Evolutionary conservation across 192 early-diverging fungal species (phyloP).

Genomic region (Rhizoclosmatium globosum): DNA sequence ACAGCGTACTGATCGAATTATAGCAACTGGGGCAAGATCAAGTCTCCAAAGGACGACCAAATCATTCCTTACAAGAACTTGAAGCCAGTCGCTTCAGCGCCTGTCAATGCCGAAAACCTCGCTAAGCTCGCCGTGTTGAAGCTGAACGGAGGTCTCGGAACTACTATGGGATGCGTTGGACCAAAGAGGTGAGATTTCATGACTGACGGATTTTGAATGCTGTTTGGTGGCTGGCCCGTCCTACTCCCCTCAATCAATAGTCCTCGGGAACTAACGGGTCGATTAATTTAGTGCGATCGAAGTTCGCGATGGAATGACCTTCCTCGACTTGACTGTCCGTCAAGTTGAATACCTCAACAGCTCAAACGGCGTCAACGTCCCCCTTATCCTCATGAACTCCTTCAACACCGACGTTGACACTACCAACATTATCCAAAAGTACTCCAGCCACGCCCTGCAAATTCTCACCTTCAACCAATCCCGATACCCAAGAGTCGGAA

Average conservation of each 20-base stretch:
- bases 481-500: conserved; percentile 90
- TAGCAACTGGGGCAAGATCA: conserved; percentile 95
- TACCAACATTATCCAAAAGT: conserved; percentile 97
- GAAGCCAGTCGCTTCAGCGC: conserved; percentile 45
- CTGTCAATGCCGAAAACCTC: conserved; percentile 66
- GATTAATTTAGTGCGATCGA: conserved; percentile 80
- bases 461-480: conserved; percentile 99
- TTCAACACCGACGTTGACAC: conserved; percentile 99
- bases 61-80: conserved; percentile 85
- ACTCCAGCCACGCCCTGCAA: conserved; percentile 88
- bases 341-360: conserved; percentile 99
- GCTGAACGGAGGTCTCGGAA: conserved; percentile 98
- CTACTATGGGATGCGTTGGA: conserved; percentile 99
- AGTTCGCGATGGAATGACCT: conserved; percentile 98
- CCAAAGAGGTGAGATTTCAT: conserved; percentile 76
- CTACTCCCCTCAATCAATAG: background rate
- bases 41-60: conserved; percentile 85
- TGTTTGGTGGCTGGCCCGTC: background rate
- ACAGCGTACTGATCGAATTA: background rate
- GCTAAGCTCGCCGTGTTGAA: conserved; percentile 97
- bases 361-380: conserved; percentile 87
- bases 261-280: background rate
- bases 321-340: conserved; percentile 96
- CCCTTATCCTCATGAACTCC: conserved; percentile 99
- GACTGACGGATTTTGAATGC: background rate